These are phyloP conservation scores for Trichopus zeylanicus DNA, from an alignment of 116 monocot genomes.

Conservation along the genomic window DNA sequence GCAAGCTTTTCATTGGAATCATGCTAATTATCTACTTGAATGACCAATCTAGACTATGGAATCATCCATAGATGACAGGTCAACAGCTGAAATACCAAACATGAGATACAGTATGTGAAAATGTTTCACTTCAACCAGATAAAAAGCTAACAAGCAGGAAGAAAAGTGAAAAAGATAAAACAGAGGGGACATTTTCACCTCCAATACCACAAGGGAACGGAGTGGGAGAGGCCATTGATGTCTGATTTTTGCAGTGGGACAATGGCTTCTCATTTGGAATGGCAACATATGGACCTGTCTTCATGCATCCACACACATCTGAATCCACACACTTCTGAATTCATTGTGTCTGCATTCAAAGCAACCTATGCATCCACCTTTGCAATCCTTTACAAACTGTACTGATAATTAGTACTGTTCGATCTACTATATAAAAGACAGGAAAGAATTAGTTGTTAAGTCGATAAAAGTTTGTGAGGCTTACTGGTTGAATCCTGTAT, in stretches of 20 bases:
- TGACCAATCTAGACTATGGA: no score
- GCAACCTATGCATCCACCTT: slow-evolving; percentile 6
- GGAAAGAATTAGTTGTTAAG: no score
- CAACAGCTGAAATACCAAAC: no score
- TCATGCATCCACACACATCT: slow-evolving; percentile 5
- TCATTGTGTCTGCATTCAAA: not conserved
- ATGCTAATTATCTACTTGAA: no score
- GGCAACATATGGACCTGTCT: slow-evolving; percentile 6
- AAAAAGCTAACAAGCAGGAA: not conserved
- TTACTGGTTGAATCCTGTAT: no score
- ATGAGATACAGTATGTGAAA: no score
- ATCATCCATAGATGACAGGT: no score
- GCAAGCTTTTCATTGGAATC: no score
- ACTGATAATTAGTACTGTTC: not conserved
- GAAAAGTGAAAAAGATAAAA: slow-evolving; percentile 1
- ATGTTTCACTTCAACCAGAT: no score
- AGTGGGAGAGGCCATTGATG: slow-evolving; percentile 12
- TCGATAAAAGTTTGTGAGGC: no score
- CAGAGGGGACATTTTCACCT: slow-evolving; percentile 19
- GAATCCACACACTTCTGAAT: not conserved
- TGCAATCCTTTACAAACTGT: not conserved
- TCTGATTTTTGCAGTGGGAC: slow-evolving; percentile 13
- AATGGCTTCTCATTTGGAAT: slow-evolving; percentile 5
- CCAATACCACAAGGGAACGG: slow-evolving; percentile 8
- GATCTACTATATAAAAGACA: no score